Evolutionary conservation across 2,329 filamentous ascomycete genomes (phyloP), one percentile per base, ranked within the genome.

Genomic region (Colletotrichum noveboracense): DNA sequence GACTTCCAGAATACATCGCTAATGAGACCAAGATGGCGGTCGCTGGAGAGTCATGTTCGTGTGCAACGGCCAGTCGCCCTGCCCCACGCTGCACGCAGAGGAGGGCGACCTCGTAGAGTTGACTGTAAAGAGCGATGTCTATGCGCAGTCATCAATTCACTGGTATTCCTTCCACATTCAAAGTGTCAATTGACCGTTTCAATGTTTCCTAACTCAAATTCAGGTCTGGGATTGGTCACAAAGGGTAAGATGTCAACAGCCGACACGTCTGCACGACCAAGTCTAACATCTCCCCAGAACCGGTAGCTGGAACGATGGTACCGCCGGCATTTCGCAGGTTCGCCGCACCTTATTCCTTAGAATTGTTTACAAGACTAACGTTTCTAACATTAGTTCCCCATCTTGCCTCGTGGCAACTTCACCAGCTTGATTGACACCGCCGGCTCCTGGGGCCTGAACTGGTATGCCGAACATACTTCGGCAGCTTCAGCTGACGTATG

Each of bases 31-130:
- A 75, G 72, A 75, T 56, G 72, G 72, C 21, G 72, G 72, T 38
- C 72, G 72, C 24, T 75, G 72, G 72, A 75, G 72, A 26, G 68
- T 75, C 7, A 71, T 71, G 68, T 75, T 66, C 21, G 68, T 71
- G 26, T 75, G 72, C 52, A 66, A 75, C 30, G 72, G 72, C 52
- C 60, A 75, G 55, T 71, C 68, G 24, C 72, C 72, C 38, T 75
- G 72, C 36, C 72, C 72, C 12, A 75, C 72, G 18, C 34, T 75
- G 18, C 61, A 71, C 36, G 68, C 68, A 5, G 61, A 75, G n/a
- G 68, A 75, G 32, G 68, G 72, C 4, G 72, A 75, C 18, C 10
- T 75, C 5, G 72, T 75, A 3, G 55, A 71, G 38, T 32, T 75
- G 61, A 71, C 36, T 16, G 68, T 75, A 21, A 66, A 71, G 55